Percentiles rank a stretch among this genome's conserved stretches.
phyloP scores from a whole-genome alignment of 116 monocot species.

The Zostera marina region DNA sequence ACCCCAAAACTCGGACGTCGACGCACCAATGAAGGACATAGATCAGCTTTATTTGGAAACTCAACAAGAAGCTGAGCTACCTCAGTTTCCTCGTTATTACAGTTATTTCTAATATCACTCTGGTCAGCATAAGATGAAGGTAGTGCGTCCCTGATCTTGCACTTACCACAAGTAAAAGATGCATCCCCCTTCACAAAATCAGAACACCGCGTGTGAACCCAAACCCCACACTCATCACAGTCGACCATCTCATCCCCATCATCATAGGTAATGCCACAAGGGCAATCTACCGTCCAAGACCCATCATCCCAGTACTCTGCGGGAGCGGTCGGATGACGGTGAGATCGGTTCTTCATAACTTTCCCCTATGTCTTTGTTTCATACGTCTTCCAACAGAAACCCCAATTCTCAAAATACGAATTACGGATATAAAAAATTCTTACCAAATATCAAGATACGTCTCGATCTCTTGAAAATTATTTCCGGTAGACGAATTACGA shows the following conservation, averaged over 20 bases:
- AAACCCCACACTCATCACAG: conserved; percentile 96
- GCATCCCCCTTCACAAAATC: conserved; percentile 44
- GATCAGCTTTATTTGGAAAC: conserved; percentile 60
- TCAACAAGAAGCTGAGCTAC: conserved; percentile 89
- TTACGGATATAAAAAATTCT: too few relatives aligned
- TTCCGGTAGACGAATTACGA: neutral
- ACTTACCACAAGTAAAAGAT: conserved; percentile 90
- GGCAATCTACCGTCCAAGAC: conserved; percentile 98
- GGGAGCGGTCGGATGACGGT: conserved; percentile 39
- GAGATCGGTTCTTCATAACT: conserved; percentile 61
- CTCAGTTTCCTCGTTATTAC: conserved; percentile 72
- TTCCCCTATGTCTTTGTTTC: neutral
- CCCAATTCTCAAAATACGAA: neutral
- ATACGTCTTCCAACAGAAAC: neutral
- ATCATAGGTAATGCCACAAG: conserved; percentile 92
- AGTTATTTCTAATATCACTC: neutral
- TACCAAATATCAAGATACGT: too few relatives aligned
- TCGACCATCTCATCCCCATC: conserved; percentile 99
- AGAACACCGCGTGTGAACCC: conserved; percentile 98
- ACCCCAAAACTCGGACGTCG: conserved; percentile 18
- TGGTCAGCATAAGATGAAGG: conserved; percentile 3
- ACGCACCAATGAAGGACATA: conserved; percentile 8
- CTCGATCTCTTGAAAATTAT: too few relatives aligned
- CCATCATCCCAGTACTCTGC: conserved; percentile 75
- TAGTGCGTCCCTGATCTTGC: conserved; percentile 16